Conservation (phyloP, 176 grass and related monocot genomes). For the Paspalum notatum region DNA sequence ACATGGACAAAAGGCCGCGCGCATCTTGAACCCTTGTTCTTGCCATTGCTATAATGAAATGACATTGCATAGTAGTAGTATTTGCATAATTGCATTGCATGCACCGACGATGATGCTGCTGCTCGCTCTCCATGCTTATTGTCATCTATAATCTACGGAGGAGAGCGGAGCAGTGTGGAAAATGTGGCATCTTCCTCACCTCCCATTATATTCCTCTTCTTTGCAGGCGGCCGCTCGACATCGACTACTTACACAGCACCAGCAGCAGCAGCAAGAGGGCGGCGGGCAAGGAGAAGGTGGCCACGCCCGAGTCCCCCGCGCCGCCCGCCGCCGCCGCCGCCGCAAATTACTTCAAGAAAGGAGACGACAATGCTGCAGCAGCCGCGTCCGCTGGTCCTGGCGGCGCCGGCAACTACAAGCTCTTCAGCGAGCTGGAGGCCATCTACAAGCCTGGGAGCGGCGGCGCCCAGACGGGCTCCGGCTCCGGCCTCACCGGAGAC, state of each 20-base stretch:
- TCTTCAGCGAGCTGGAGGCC: constrained; percentile 96
- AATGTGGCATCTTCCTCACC: too few species aligned
- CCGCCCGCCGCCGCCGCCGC: background rate
- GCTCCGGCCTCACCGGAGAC: constrained; percentile 83
- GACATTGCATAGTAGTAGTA: too few species aligned
- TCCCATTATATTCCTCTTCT: too few species aligned
- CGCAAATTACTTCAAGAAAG: constrained; percentile 68
- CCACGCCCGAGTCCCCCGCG: constrained; percentile 51
- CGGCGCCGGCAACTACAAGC: constrained; percentile 82
- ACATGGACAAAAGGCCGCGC: too few species aligned
- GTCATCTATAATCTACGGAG: too few species aligned
- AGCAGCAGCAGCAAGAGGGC: constrained; percentile 84
- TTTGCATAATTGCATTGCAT: too few species aligned
- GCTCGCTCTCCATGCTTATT: too few species aligned
- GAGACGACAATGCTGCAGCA: constrained; percentile 10
- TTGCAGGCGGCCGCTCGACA: constrained; percentile 86
- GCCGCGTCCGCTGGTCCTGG: background rate
- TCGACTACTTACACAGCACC: constrained; percentile 81
- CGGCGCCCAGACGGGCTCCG: constrained; percentile 74
- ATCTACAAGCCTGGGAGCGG: constrained; percentile 89
- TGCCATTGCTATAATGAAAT: too few species aligned
- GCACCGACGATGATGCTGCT: too few species aligned
- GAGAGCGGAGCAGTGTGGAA: too few species aligned
- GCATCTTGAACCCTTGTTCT: too few species aligned
- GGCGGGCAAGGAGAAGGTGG: constrained; percentile 60